Evolutionary conservation across 768 basidiomycete species (phyloP), one percentile per base, ranked within the genome.

Genomic region (Tricholoma furcatifolium): DNA sequence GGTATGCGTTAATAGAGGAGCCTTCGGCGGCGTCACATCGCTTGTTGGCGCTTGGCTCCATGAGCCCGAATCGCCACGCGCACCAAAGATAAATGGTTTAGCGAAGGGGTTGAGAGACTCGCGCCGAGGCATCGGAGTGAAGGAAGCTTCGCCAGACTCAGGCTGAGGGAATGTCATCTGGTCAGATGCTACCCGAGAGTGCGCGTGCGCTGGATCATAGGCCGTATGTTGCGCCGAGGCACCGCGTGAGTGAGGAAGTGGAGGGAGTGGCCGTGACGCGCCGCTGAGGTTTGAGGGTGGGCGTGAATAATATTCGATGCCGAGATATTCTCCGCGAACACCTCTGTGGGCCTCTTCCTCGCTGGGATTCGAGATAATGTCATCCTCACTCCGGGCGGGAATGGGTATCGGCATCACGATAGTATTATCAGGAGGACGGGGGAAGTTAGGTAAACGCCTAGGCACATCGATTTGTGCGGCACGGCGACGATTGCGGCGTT

Each of bases 311-410:
- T 78, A 81, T 21, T 76, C 69, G 51, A 78, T 63, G 6, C 74
- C 76, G 6, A 79, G 67, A 60, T 80, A 82, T 24, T 77, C 75
- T 57, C 62, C 70, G 55, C 57, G 71, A 59, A 47, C 40, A 39
- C 48, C 14, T 17, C 48, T 39, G n/a, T 69, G 64, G 17, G 78
- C 17, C 12, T 43, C 84, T 62, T 93, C 91, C 55, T 93, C 91
- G 60, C 89, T 91, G 1, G 91, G 91, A 67, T 93, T 93, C 31
- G 91, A 93, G 24, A 91, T 81, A 57, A 91, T 74, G 59, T 93
- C 91, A 47, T 84, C 81, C 6, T 54, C 42, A 10, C 79, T 74
- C 15, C 53, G 36, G 36, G 14, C 15, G 3, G 14, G 10, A 38
- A 21, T 60, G 15, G 56, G 64, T 21, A 70, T 65, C 24, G 69